These are phyloP conservation scores for Takakia lepidozioides DNA, from an alignment of 225 moss, liverwort and hornwort species.

Conservation along the genomic window DNA sequence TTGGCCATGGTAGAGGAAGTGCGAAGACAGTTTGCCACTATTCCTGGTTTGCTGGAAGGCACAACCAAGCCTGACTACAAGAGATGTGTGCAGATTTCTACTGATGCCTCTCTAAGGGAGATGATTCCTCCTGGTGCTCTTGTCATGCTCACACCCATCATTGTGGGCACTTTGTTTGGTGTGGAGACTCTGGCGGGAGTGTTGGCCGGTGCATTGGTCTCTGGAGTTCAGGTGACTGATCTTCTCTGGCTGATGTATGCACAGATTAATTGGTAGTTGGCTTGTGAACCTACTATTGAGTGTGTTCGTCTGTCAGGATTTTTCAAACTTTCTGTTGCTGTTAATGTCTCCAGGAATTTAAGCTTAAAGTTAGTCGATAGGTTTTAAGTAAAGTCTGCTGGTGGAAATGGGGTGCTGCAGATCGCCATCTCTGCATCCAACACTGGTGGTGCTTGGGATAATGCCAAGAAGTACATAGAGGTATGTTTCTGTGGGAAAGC, in stretches of 20 bases:
- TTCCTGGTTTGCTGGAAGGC: constrained; percentile 70
- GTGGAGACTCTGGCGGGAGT: constrained; percentile 77
- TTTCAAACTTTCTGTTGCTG: too few relatives aligned
- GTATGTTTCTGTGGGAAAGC: too few relatives aligned
- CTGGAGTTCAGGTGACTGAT: constrained; percentile 67
- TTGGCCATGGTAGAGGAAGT: constrained; percentile 99
- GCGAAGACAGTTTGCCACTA: constrained; percentile 70
- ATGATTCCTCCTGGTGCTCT: constrained; percentile 92
- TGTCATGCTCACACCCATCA: constrained; percentile 79
- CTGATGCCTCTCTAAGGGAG: constrained; percentile 85
- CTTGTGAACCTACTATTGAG: background rate
- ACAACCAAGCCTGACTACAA: constrained; percentile 91
- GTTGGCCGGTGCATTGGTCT: constrained; percentile 83
- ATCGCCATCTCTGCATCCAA: constrained; percentile 48
- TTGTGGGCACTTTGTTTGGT: constrained; percentile 80
- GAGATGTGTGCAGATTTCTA: constrained; percentile 81
- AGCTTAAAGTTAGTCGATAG: too few relatives aligned
- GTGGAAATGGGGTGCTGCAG: constrained; percentile 1
- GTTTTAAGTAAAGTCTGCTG: background rate
- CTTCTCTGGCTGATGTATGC: background rate
- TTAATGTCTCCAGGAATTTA: too few relatives aligned
- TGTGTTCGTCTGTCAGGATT: too few relatives aligned
- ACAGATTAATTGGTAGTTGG: background rate
- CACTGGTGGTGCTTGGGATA: constrained; percentile 54
- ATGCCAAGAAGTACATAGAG: constrained; percentile 54